Evolutionary conservation across 2,329 filamentous ascomycete genomes (phyloP).

Genomic region (Verticillium dahliae): DNA sequence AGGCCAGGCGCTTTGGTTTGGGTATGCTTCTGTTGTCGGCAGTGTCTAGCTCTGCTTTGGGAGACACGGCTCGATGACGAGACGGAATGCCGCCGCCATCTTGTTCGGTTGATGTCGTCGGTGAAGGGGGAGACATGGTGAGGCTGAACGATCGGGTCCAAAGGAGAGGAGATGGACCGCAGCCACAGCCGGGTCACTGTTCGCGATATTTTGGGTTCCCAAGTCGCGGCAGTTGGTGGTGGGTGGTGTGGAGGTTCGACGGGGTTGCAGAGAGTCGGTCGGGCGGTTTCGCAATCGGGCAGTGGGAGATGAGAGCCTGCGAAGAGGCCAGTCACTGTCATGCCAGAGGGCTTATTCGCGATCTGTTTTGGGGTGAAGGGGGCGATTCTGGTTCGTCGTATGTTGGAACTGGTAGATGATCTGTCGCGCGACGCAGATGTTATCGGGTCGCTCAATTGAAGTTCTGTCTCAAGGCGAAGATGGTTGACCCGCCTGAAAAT

Average conservation of each 20-base stretch:
- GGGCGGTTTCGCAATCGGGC: background rate
- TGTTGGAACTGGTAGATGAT: background rate
- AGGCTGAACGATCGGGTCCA: background rate
- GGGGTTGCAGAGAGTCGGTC: background rate
- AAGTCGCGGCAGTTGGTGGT: background rate
- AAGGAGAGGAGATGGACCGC: background rate
- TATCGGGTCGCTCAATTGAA: background rate
- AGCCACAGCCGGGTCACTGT: background rate
- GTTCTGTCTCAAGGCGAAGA: background rate
- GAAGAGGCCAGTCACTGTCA: background rate
- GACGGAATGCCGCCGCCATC: slow-evolving; percentile 6
- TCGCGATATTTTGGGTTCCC: background rate
- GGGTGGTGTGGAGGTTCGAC: background rate
- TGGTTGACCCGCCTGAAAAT: background rate
- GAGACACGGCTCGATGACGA: background rate
- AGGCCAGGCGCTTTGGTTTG: slow-evolving; percentile 89
- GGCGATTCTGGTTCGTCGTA: no score
- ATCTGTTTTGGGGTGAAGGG: background rate
- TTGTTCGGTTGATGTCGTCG: slow-evolving; percentile 11
- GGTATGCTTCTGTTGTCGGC: slow-evolving; percentile 54
- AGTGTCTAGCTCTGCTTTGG: slow-evolving; percentile 17
- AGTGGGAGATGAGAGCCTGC: background rate
- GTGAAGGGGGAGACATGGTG: slow-evolving; percentile 11
- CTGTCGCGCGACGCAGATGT: background rate
- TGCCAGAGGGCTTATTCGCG: background rate